These are phyloP conservation scores for Xerocomus spinulosus DNA, from an alignment of 768 basidiomycete species.

Conservation along the genomic window DNA sequence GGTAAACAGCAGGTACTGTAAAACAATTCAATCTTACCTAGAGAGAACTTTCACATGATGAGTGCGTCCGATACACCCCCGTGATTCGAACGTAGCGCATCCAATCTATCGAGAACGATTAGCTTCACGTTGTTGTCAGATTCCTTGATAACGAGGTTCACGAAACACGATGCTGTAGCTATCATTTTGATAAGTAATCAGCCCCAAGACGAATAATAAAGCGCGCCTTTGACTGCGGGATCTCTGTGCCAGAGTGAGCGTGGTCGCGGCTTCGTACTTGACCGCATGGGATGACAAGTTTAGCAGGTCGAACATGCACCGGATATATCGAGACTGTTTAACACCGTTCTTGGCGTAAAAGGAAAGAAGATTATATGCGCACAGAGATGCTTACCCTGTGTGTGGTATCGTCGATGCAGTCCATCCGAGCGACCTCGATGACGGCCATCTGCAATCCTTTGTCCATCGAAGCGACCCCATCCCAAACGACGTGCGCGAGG, in stretches of 20 bases:
- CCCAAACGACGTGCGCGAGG: slow-evolving; percentile 80
- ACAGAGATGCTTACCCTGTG: slow-evolving; percentile 63
- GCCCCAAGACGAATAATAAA: too few relatives aligned
- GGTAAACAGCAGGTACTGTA: too few relatives aligned
- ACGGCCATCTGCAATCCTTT: slow-evolving; percentile 94
- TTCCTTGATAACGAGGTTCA: slow-evolving; percentile 88
- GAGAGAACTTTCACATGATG: slow-evolving; percentile 91
- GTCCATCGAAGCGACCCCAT: slow-evolving; percentile 76
- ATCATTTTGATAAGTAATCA: too few relatives aligned
- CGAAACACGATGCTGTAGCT: slow-evolving; percentile 89
- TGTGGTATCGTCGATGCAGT: slow-evolving; percentile 80
- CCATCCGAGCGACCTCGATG: slow-evolving; percentile 88
- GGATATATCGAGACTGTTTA: slow-evolving; percentile 85
- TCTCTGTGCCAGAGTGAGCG: slow-evolving; percentile 94
- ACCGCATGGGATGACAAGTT: slow-evolving; percentile 88
- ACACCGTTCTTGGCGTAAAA: slow-evolving; percentile 5
- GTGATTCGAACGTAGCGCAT: slow-evolving; percentile 75
- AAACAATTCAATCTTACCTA: slow-evolving; percentile 44
- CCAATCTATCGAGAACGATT: slow-evolving; percentile 91
- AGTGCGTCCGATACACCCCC: slow-evolving; percentile 85
- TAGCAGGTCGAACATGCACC: slow-evolving; percentile 87
- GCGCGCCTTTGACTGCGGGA: slow-evolving; percentile 85
- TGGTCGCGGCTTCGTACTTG: slow-evolving; percentile 96
- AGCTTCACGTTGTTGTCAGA: slow-evolving; percentile 99
- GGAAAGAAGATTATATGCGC: neutral